Evolutionary conservation across 192 early-diverging fungal species (phyloP).

Genomic region (Coemansia sp.): DNA sequence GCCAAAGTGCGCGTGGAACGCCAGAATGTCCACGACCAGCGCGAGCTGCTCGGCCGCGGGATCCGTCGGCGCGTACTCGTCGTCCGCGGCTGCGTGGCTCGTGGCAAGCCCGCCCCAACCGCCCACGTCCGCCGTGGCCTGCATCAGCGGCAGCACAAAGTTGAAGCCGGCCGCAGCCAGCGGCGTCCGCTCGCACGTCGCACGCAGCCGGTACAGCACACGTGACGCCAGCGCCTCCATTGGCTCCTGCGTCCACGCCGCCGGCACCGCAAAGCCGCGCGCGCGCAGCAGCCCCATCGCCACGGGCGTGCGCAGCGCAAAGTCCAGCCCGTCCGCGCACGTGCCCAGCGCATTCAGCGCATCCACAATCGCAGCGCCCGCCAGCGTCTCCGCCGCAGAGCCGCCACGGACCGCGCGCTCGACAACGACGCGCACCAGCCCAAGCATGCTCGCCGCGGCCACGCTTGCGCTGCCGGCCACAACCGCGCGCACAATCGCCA

Average conservation of each 20-base stretch:
- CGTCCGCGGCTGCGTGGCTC: slow-evolving; percentile 10
- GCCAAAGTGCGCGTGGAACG: slow-evolving; percentile 59
- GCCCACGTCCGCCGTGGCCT: slow-evolving; percentile 59
- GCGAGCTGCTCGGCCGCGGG: slow-evolving; percentile 61
- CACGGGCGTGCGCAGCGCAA: slow-evolving; percentile 18
- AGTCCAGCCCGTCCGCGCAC: slow-evolving; percentile 47
- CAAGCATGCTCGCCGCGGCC: slow-evolving; percentile 58
- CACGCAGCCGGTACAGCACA: slow-evolving; percentile 63
- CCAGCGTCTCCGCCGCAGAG: slow-evolving; percentile 24
- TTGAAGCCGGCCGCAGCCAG: slow-evolving; percentile 63
- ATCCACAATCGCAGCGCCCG: slow-evolving; percentile 58
- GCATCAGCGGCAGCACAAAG: slow-evolving; percentile 65
- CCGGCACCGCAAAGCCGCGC: slow-evolving; percentile 31
- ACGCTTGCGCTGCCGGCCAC: slow-evolving; percentile 57
- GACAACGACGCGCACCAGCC: slow-evolving; percentile 57
- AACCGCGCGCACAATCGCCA: slow-evolving; percentile 67
- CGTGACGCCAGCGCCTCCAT: slow-evolving; percentile 53
- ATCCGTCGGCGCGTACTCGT: slow-evolving; percentile 51
- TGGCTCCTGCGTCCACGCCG: slow-evolving; percentile 31
- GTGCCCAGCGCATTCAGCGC: slow-evolving; percentile 57
- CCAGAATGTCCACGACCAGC: slow-evolving; percentile 63
- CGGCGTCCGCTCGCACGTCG: slow-evolving; percentile 55
- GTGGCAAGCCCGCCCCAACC: slow-evolving; percentile 55
- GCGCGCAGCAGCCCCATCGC: slow-evolving; percentile 38
- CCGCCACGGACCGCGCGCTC: slow-evolving; percentile 32